Evolutionary conservation across 2,329 filamentous ascomycete species (phyloP).

Genomic region (Neoscytalidium dimidiatum): DNA sequence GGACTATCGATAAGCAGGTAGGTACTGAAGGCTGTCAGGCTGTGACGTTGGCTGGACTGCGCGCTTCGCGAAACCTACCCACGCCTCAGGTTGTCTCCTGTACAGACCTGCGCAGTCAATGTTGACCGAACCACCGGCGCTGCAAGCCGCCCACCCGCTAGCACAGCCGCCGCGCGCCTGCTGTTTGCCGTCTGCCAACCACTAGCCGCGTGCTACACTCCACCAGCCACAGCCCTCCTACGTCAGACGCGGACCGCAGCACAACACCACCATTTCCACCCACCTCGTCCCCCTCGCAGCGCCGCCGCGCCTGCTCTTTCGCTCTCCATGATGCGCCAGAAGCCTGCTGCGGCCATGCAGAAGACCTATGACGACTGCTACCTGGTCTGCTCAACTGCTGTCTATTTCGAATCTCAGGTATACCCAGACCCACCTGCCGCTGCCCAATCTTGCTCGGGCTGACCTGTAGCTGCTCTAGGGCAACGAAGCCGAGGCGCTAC

Average conservation of each 20-base stretch:
- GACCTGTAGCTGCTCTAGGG: slow-evolving; percentile 56
- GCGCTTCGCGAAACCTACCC: not conserved
- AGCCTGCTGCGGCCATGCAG: slow-evolving; percentile 74
- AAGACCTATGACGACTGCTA: slow-evolving; percentile 98
- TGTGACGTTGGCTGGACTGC: not conserved
- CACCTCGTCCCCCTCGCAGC: not conserved
- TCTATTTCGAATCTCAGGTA: slow-evolving; percentile 94
- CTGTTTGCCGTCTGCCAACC: not conserved
- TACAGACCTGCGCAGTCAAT: not conserved
- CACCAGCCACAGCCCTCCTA: slow-evolving; percentile 7
- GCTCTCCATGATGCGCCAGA: slow-evolving; percentile 56
- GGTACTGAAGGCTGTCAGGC: not conserved
- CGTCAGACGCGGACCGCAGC: slow-evolving; percentile 16
- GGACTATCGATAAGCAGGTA: not conserved
- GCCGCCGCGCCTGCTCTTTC: not conserved
- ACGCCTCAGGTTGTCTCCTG: not conserved
- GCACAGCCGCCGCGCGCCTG: not conserved
- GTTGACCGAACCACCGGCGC: not conserved
- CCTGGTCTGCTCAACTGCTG: slow-evolving; percentile 88
- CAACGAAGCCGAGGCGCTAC: slow-evolving; percentile 85
- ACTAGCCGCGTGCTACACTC: not conserved
- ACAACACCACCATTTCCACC: not conserved
- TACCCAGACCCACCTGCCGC: not conserved
- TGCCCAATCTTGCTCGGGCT: slow-evolving; percentile 8
- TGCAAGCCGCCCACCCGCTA: not conserved